Evolutionary conservation across 2,329 filamentous ascomycete genomes (phyloP).

Genomic region (Penicillium fuscoglaucum): DNA sequence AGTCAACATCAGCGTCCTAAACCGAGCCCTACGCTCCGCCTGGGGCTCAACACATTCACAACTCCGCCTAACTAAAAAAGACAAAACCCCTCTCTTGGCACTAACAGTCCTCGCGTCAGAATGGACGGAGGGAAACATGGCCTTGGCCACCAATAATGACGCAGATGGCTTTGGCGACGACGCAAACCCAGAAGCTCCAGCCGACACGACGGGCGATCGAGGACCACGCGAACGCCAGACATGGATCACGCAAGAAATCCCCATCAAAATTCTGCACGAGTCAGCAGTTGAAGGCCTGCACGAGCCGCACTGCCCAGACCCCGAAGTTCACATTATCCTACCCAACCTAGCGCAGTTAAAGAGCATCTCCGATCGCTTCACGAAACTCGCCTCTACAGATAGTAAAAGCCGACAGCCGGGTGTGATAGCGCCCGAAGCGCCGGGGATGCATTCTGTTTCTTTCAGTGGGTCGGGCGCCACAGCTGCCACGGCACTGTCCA

Average conservation of each 20-base stretch:
- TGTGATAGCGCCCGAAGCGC: slow-evolving; percentile 33
- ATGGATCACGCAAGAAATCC: slow-evolving; percentile 91
- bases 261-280: slow-evolving; percentile 84
- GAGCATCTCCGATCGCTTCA: slow-evolving; percentile 92
- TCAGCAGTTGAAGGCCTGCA: slow-evolving; percentile 87
- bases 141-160: slow-evolving; percentile 51
- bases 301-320: slow-evolving; percentile 85
- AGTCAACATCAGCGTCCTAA: slow-evolving; percentile 81
- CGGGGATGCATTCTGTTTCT: slow-evolving; percentile 6
- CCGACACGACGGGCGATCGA: slow-evolving; percentile 45
- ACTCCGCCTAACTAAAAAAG: slow-evolving; percentile 89
- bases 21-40: slow-evolving; percentile 88
- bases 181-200: slow-evolving; percentile 41
- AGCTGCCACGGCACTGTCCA: slow-evolving; percentile 32
- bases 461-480: slow-evolving; percentile 21
- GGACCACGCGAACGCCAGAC: slow-evolving; percentile 75
- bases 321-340: slow-evolving; percentile 90
- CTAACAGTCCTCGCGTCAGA: slow-evolving; percentile 77
- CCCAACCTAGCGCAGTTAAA: slow-evolving; percentile 87
- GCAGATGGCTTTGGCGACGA: slow-evolving; percentile 36
- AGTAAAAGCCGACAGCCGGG: slow-evolving; percentile 21
- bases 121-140: slow-evolving; percentile 51
- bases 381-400: slow-evolving; percentile 66
- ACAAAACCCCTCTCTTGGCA: slow-evolving; percentile 79
- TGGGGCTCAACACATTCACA: slow-evolving; percentile 76